A percentile compares a stretch with the other conserved stretches of the same genome.
phyloP scores from a whole-genome alignment of 345 rosid genomes.

The Salix caprea region DNA sequence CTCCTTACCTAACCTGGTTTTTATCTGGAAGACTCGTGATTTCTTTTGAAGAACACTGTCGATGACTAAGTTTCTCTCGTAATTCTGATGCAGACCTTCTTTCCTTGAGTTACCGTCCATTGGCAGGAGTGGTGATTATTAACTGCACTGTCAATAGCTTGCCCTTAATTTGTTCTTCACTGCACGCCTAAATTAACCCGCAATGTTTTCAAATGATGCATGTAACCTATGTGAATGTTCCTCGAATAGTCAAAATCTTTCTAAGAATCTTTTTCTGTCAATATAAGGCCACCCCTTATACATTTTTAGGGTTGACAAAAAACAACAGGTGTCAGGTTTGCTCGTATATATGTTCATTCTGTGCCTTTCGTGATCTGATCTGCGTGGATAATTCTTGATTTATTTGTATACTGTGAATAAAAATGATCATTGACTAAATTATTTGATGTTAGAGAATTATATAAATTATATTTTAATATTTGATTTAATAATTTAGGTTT shows the following conservation, averaged over 20 bases:
- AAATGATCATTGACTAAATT: neutral
- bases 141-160: neutral
- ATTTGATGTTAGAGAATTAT: no score
- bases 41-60: neutral
- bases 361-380: neutral
- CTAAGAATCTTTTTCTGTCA: conserved; percentile 41
- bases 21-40: neutral
- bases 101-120: neutral
- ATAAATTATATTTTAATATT: no score
- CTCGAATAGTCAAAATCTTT: conserved; percentile 42
- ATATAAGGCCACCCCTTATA: conserved; percentile 29
- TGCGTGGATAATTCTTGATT: neutral
- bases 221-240: conserved; percentile 23
- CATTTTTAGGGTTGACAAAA: conserved; percentile 32
- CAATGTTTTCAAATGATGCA: neutral
- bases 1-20: neutral
- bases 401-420: neutral
- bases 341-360: neutral
- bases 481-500: no score
- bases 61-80: neutral
- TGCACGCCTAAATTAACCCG: neutral
- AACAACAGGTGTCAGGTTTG: conserved; percentile 22
- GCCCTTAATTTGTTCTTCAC: neutral
- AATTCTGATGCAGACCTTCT: neutral
- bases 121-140: neutral